Evolutionary conservation across 2,329 filamentous ascomycete species (phyloP), one percentile per base, ranked within the genome.

Genomic region (Taxawa tesnikishii): DNA sequence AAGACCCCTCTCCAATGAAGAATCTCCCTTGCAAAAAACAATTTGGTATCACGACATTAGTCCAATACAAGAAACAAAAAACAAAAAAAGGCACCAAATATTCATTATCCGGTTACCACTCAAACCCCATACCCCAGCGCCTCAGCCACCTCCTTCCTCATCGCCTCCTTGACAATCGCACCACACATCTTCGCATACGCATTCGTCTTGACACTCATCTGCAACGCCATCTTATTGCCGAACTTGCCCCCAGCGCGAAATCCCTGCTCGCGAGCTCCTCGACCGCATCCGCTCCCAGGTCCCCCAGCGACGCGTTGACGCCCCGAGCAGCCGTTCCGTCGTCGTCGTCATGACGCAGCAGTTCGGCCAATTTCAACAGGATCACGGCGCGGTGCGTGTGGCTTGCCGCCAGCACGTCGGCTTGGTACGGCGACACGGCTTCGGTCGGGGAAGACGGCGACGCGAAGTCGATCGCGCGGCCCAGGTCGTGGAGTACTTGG

Each of bases 351-450:
- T n/a, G 26, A 23, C 5, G 33, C 39, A 21, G 19, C 28, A 50
- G 23, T 11, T 59, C 56, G 2, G 54, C 56, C 0, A 59, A 53
- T 35, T 56, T 58, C 1, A 58, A 36, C 23, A 59, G 52, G n/a
- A 60, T 35, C 19, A 57, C 56, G 3, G 54, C 80, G 29, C 79
- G 68, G 51, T 87, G 81, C 0, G 79, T 84, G 44, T 82, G 72
- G 4, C 79, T 75, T 42, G 76, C 72, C 2, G 76, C 73, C 6
- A 88, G 57, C 0, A 79, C 76, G 36, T 70, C 75, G 8, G 72
- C 74, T 17, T 73, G 70, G 31, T 74, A 68, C 5, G 73, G 65
- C 2, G 79, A 83, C 19, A 84, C 59, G 10, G 69, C 56, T 2
- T 63, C 56, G 15, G 59, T 59, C 2, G 64, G 50, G 1, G 60